Base-by-base conservation (phyloP, 306 rosid species). In the Betula pendula region DNA sequence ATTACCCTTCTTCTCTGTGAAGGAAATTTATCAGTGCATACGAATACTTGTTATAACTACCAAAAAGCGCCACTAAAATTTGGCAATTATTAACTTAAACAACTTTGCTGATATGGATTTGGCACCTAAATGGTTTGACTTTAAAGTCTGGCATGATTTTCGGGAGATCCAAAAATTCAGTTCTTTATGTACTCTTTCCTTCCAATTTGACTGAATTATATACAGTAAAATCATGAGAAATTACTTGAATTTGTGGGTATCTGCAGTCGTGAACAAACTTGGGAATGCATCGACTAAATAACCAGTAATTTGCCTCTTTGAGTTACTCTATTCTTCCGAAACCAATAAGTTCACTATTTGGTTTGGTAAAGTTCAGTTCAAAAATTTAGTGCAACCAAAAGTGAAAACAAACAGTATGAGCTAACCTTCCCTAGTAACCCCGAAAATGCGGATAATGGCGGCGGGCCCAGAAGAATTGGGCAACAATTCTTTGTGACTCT, bases 391-490 rank as follows among this genome's bases (percentile, higher is more conserved):
- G 25, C 15, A 67, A 65, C 62, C 75, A 59, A 73, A 72, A 3
- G 22, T 35, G 33, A 38, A 31, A 56, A 78, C 27, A 67, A 73
- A 70, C 44, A 63, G 20, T 19, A 40, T 27, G 19, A 59, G 48
- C 96, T 80, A 72, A 89, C 98, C 98, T 89, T 95, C 97, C 84
- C 72, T 90, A 2, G 98, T 88, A 47, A 95, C 98, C 47, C 98
- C 97, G 43, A 95, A 95, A 69, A 92, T 92, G 85, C 98, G 87
- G 79, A 95, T 88, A 77, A 95, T 87, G 48, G 98, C 97, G 45
- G 97, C 92, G 0, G 96, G 86, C 40, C 97, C 97, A 52, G 92
- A 81, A 15, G 88, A 81, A 45, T 88, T 89, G 1, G 96, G 96
- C 75, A 88, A 31, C 91, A 95, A 85, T 52, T 75, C 88, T 65